Conservation (phyloP, 2,329 filamentous ascomycete species). For the Didymella keratinophila region DNA sequence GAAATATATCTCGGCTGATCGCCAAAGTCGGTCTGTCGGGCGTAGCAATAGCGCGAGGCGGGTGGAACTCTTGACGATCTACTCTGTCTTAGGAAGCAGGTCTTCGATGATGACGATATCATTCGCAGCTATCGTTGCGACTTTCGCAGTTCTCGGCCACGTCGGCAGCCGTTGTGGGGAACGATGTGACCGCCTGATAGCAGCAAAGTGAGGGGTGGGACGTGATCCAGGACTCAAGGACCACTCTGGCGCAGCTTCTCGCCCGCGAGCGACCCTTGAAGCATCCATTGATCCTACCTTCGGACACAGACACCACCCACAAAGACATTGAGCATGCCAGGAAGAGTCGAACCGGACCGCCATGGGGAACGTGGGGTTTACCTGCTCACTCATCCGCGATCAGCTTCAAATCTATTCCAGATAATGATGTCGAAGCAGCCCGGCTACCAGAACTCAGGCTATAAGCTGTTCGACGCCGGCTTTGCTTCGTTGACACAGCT, state of each 20-base stretch:
- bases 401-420: background rate
- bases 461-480: background rate
- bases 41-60: background rate
- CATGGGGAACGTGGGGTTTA: background rate
- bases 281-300: background rate
- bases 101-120: background rate
- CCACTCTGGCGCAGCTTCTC: background rate
- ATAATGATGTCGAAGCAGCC: background rate
- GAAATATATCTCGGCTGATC: background rate
- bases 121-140: background rate
- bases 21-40: background rate
- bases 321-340: background rate
- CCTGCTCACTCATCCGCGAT: background rate
- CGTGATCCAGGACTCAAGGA: background rate
- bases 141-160: background rate
- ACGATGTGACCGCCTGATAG: background rate
- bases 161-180: background rate
- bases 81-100: background rate
- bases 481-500: background rate
- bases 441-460: background rate
- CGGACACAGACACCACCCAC: background rate
- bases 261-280: background rate
- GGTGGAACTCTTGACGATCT: background rate
- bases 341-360: background rate
- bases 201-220: background rate